Percentiles rank a stretch among this genome's conserved stretches.
Conservation (phyloP, 345 rosid genomes). For the Eucalyptus regnans region DNA sequence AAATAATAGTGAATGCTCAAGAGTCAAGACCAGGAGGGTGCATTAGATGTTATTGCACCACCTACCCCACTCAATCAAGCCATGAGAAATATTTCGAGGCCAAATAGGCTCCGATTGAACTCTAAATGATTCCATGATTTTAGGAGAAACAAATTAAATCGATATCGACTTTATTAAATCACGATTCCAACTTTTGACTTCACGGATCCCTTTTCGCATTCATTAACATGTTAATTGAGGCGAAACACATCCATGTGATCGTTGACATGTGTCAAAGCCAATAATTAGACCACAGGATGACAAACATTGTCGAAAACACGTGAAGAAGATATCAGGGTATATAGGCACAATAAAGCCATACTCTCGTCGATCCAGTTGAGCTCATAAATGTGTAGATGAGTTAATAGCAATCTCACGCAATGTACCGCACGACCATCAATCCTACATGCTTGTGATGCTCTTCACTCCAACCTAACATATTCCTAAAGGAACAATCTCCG, state of each 20-base stretch:
- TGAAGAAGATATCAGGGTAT: not conserved
- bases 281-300: not conserved
- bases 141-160: not conserved
- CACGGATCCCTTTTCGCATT: not conserved
- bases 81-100: not conserved
- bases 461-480: not conserved
- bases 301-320: not conserved
- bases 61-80: not conserved
- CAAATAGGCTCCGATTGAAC: not conserved
- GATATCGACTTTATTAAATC: not conserved
- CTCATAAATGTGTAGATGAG: not conserved
- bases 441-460: not conserved
- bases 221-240: not conserved
- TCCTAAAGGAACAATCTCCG: not conserved
- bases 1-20: not conserved
- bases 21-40: not conserved
- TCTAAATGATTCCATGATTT: not conserved
- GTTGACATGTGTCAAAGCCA: not conserved
- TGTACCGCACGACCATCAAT: not conserved
- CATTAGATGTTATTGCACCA: not conserved
- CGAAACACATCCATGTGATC: not conserved
- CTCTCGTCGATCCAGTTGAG: not conserved
- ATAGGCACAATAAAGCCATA: not conserved
- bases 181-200: not conserved
- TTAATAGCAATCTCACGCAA: not conserved